These are phyloP conservation scores for Nemania abortiva DNA, from an alignment of 2,329 filamentous ascomycete species.

Conservation along the genomic window DNA sequence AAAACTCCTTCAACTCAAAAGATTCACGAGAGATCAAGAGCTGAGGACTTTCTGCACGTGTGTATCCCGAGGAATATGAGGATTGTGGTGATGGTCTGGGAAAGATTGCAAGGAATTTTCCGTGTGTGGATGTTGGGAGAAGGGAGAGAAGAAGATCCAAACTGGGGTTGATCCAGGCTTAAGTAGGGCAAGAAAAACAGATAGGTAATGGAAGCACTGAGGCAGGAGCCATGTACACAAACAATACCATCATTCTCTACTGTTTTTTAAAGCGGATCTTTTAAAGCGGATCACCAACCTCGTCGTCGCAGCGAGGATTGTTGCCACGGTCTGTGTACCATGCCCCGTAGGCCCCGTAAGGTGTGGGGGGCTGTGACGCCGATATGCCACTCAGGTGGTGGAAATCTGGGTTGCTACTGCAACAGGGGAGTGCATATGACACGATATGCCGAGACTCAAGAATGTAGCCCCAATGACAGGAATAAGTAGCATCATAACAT, in stretches of 20 bases:
- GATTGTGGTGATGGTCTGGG: neutral
- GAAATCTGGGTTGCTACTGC: neutral
- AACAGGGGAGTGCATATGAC: neutral
- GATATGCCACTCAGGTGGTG: neutral
- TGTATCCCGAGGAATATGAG: neutral
- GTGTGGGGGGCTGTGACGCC: neutral
- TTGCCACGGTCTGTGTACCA: neutral
- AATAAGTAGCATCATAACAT: neutral
- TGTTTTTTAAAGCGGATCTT: slow-evolving; percentile 15
- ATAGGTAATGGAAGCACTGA: neutral
- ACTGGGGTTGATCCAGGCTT: neutral
- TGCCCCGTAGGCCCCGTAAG: neutral
- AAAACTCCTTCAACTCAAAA: neutral
- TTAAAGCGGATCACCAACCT: slow-evolving; percentile 24
- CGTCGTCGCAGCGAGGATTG: slow-evolving; percentile 20
- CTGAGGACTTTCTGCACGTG: neutral
- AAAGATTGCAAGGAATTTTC: neutral
- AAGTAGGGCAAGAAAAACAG: neutral
- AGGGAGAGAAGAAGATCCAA: neutral
- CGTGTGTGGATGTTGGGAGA: neutral
- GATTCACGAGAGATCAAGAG: neutral
- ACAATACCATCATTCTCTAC: neutral
- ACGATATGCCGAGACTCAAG: neutral
- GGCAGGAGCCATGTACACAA: neutral
- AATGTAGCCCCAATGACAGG: neutral